Evolutionary conservation across 1,284 basidiomycete genomes (phyloP), one percentile per base, ranked within the genome.

Genomic region (Gastroboletus turbinatus): DNA sequence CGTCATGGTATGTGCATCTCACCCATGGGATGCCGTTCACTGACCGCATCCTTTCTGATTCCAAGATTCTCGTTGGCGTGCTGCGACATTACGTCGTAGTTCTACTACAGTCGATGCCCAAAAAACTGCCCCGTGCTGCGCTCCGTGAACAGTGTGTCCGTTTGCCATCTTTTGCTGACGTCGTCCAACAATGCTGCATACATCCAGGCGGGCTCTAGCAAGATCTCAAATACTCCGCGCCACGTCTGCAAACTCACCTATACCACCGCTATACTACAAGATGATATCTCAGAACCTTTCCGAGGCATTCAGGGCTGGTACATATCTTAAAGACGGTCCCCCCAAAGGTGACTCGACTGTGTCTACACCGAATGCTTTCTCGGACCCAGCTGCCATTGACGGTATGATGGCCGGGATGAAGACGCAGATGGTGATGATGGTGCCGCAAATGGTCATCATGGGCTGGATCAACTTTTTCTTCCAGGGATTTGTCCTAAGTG

Each of bases 391-490:
- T 38, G 86, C 88, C 48, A 98, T 99, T 95, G 97, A 99, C 60
- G 90, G 89, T 29, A 97, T 99, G 94, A 97, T 99, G 95, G 85
- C 95, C 30, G 93, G 93, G 50, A 93, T 99, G 90, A 99, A 98
- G 81, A 97, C 96, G 50, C 96, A 98, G 76, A 95, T 95, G 81
- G 95, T 98, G 52, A 96, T 96, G 88, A 93, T 93, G 92, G 89
- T 96, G 9, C 94, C 92, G 10, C 94, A 98, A 74, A 98, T 98
- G 88, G 82, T 98, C 61, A 96, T 99, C 66, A 99, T 99, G 97
- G 96, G 96, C 60, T 99, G 97, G 93, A 97, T 99, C 78, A 98
- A 96, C 75, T 96, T 96, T 74, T 99, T 99, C 85, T 99, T 99
- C 78, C 92, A 94, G 62, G 96, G 96, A 33, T 98, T 99, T 71